A percentile compares a stretch with the other conserved stretches of the same genome.
Conservation (phyloP, 345 rosid genomes). For the Crucihimalaya himalaica region DNA sequence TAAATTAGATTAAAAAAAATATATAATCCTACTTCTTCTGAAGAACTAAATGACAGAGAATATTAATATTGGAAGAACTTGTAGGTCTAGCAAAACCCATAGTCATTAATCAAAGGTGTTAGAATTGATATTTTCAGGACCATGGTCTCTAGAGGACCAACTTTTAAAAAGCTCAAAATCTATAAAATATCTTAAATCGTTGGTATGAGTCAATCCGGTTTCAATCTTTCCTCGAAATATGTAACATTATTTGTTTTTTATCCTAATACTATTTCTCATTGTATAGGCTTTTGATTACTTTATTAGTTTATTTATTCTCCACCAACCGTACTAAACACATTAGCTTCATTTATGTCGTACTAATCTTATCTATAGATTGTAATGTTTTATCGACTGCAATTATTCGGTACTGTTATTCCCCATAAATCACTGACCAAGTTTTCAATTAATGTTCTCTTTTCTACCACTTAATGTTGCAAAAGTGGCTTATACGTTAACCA, state of each 20-base stretch:
- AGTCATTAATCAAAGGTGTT: no score
- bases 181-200: no score
- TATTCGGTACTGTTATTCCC: slow-evolving; percentile 6
- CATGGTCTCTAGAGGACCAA: no score
- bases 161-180: no score
- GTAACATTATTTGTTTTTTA: background rate
- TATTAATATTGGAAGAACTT: no score
- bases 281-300: background rate
- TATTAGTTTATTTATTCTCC: background rate
- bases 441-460: background rate
- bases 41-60: no score
- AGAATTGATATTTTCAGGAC: no score
- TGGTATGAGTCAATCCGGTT: background rate
- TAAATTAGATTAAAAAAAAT: no score
- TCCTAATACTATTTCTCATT: background rate
- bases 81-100: no score
- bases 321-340: background rate
- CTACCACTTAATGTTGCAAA: slow-evolving; percentile 10
- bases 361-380: slow-evolving; percentile 2
- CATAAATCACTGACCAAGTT: background rate
- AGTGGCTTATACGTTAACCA: background rate
- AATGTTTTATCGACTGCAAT: slow-evolving; percentile 14
- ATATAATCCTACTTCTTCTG: no score
- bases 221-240: background rate
- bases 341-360: background rate